Conservation (phyloP, 139 green algal species). For the Volvox africanus region DNA sequence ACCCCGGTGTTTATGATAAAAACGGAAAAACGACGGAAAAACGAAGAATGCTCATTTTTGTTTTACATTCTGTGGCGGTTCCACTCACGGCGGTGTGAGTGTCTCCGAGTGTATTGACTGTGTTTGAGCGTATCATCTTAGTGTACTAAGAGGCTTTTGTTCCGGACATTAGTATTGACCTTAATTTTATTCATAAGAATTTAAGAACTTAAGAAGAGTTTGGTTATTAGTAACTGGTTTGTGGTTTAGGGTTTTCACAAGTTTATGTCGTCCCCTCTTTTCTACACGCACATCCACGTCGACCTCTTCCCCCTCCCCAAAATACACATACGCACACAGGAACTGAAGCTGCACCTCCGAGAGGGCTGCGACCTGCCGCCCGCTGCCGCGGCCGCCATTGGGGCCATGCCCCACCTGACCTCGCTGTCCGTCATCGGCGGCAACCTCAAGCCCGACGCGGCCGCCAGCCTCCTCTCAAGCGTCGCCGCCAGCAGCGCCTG, state of each 20-base stretch:
- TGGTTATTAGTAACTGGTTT: no score
- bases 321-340: neutral
- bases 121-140: no score
- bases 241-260: neutral
- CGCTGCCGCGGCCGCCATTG: slow-evolving; percentile 34
- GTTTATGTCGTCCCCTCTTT: neutral
- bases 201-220: no score
- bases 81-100: no score
- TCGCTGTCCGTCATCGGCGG: slow-evolving; percentile 15
- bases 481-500: neutral
- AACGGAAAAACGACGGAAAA: no score
- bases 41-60: no score
- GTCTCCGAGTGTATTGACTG: no score
- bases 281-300: neutral
- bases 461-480: slow-evolving; percentile 8
- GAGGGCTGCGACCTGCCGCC: slow-evolving; percentile 39
- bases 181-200: no score
- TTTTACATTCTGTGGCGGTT: no score
- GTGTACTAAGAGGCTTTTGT: no score
- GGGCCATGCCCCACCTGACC: slow-evolving; percentile 16
- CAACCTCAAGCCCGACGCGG: neutral
- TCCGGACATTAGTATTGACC: no score
- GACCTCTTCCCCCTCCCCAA: neutral
- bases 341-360: slow-evolving; percentile 19
- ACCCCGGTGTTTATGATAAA: no score